These are phyloP conservation scores for Neurospora tetraspora DNA, from an alignment of 495 filamentous ascomycete species.

Conservation along the genomic window DNA sequence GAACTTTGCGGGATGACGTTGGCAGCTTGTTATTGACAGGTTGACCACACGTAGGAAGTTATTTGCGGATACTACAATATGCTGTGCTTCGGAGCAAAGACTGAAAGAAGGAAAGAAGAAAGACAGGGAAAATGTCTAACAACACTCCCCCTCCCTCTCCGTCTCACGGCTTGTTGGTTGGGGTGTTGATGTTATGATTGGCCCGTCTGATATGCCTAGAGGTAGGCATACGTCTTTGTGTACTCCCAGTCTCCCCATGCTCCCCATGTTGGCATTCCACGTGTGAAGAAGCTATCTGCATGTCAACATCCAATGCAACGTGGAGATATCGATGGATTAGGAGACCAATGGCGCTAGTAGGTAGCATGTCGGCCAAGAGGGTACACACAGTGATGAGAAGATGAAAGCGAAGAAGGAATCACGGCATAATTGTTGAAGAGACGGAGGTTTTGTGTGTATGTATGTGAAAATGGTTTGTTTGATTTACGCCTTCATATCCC, in stretches of 20 bases:
- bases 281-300: background rate
- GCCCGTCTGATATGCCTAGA: background rate
- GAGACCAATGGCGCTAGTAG: background rate
- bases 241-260: background rate
- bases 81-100: background rate
- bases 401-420: background rate
- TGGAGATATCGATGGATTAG: background rate
- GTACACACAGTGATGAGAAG: background rate
- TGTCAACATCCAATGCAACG: background rate
- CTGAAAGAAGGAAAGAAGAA: background rate
- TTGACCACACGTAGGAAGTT: background rate
- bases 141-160: background rate
- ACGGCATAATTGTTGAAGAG: background rate
- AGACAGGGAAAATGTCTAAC: background rate
- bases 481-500: background rate
- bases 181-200: background rate
- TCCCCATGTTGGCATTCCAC: background rate
- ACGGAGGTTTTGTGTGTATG: background rate
- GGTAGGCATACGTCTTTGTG: background rate
- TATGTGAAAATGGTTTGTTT: background rate
- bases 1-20: background rate
- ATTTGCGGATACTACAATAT: background rate
- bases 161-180: background rate
- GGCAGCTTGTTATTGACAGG: background rate
- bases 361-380: background rate